Base-by-base conservation (phyloP, 371 early-diverging fungal genomes). In the Mucor irregularis region DNA sequence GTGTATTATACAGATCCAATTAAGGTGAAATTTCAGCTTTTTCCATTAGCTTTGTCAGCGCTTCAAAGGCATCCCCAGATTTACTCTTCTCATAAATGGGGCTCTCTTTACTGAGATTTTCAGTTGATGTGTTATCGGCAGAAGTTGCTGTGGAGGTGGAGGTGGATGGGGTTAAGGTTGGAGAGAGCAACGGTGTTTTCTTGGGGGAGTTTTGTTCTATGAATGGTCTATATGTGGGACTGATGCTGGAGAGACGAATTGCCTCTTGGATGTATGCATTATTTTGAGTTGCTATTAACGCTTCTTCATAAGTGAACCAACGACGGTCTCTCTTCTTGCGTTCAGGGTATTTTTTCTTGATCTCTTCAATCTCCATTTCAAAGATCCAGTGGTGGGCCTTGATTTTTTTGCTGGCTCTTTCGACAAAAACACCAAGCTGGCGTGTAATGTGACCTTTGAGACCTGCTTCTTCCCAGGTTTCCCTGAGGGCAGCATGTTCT, bases 381-480 rank as follows among this genome's bases (percentile, higher is more conserved):
- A 69, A 86, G 26, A 86, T 81, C 76, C 79, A 71, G 56, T 81
- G 81, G 40, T 79, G 67, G 13, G 80, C 78, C 39, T 79, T 81
- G 9, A 81, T 78, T 29, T 78, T 78, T 19, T 74, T 74, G 35
- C 76, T 78, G 5, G 57, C 30, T 10, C 56, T 49, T 49, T 83
- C 82, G 17, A 71, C 78, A 58, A 76, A 86, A 5, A 76, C 73
- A 28, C 86, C 86, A 14, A 86, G 40, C 31, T 73, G 71, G 11
- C 65, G 61, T 10, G 73, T 75, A 42, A 86, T 81, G 24, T 24
- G 64, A 1, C 86, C 86, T 57, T 76, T 75, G 6, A 75, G 70
- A 10, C 86, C 86, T 7, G 83, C 84, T 71, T 86, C 87, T 69
- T 86, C 87, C 79, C 83, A 86, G 3, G 87, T 86, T 52, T 86